Percentiles rank a stretch among this genome's conserved stretches.
phyloP scores from a whole-genome alignment of 805 yeast genomes.

The Pichia heedii region DNA sequence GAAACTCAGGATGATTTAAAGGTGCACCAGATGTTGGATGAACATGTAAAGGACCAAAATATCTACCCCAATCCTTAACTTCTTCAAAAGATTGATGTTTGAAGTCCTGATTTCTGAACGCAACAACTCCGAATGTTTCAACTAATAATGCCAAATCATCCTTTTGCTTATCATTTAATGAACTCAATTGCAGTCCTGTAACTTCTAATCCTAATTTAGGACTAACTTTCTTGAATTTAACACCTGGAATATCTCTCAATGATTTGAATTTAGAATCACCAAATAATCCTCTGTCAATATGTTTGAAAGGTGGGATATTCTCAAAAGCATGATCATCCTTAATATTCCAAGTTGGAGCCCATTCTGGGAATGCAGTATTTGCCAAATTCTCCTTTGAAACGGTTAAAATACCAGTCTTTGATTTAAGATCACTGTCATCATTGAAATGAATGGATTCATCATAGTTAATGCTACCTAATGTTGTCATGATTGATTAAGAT shows the following conservation, averaged over 20 bases:
- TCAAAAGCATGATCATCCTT: slow-evolving; percentile 8
- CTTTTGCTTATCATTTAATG: slow-evolving; percentile 43
- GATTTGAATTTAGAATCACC: slow-evolving; percentile 52
- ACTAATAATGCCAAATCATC: slow-evolving; percentile 63
- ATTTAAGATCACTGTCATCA: slow-evolving; percentile 8
- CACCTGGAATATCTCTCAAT: slow-evolving; percentile 30
- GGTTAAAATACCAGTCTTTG: slow-evolving; percentile 7
- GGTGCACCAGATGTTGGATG: slow-evolving; percentile 76
- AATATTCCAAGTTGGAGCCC: slow-evolving; percentile 15
- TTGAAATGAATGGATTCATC: slow-evolving; percentile 11
- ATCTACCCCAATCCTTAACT: slow-evolving; percentile 42
- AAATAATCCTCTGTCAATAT: slow-evolving; percentile 52
- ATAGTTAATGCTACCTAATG: slow-evolving; percentile 2
- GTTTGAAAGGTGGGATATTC: slow-evolving; percentile 47
- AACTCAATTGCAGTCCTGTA: slow-evolving; percentile 49
- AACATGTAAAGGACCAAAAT: slow-evolving; percentile 64
- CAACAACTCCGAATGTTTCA: slow-evolving; percentile 64
- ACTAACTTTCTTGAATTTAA: slow-evolving; percentile 36
- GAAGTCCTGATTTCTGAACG: slow-evolving; percentile 60
- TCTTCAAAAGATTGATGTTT: slow-evolving; percentile 44
- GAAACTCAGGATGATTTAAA: slow-evolving; percentile 48
- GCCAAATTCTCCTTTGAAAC: slow-evolving; percentile 7
- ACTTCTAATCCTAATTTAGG: slow-evolving; percentile 68
- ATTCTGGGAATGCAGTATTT: slow-evolving; percentile 8
- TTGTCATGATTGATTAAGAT: slow-evolving; percentile 1